Base-by-base conservation (phyloP, 1,284 basidiomycete genomes). In the Ceratobasidium sp. region DNA sequence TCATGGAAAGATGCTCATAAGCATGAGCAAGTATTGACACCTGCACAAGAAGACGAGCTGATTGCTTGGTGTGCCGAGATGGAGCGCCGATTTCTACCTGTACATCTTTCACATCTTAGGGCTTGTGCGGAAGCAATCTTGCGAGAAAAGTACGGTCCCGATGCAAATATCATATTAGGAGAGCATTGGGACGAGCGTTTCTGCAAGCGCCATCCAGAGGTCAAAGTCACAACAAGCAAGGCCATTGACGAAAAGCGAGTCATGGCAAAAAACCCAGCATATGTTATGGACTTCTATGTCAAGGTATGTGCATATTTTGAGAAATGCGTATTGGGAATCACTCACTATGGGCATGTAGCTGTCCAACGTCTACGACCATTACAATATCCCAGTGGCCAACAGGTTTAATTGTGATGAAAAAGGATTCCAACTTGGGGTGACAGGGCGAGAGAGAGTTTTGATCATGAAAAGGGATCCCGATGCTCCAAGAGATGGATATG, bases 241-340 rank as follows among this genome's bases (percentile, higher is more conserved):
- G 13, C 23, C 23, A 44, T 62, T 30, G 59, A 62, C 23, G 23
- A 47, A 21, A 62, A 47, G 43, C 21, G 26, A 13, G 59, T 30
- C 23, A 62, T 62, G 59, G 59, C 59, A 7, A 62, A 62, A 26
- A 62, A 62, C 28, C 59, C 59, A 9, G 43, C 44, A 6, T 26
- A 62, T 26, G 30, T 62, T 3, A 62, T 62, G 59, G 59, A 62
- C 11, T 62, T 16, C 26, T 62, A 62, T 47, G 59, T 62, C 4
- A 46, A 23, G 43, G 59, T 62, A 59, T n/a, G 35, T 55, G 28
- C 52, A 55, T 32, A 28, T 32, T 32, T 18, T 55, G 50, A 23
- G 30, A 55, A 13, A 28, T 32, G 7, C 26, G 18, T 32, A 32
- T 30, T 54, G 30, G 11, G 18, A 30, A 28, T 5, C 14, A 16